Conservation (phyloP, 164 flowering plant genomes). For the Umbilicus rupestris region DNA sequence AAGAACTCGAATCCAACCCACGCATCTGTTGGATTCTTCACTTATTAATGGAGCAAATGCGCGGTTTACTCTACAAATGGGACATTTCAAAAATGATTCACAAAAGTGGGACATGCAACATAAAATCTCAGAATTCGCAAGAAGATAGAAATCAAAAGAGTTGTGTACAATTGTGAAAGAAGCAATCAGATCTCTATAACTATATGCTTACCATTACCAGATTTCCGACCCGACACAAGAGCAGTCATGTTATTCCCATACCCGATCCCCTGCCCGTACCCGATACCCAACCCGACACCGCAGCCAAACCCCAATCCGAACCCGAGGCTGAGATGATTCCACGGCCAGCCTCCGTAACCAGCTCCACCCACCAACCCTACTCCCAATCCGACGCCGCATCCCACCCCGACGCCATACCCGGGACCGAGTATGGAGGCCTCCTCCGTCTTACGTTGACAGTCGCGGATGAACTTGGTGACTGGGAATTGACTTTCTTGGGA, state of each 20-base stretch:
- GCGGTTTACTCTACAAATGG: too few relatives aligned
- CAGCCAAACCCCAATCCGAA: conserved; percentile 5
- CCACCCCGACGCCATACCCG: conserved; percentile 51
- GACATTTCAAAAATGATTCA: too few relatives aligned
- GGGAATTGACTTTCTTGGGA: conserved; percentile 21
- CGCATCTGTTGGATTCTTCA: too few relatives aligned
- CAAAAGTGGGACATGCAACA: too few relatives aligned
- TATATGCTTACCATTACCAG: background rate
- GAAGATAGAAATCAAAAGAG: too few relatives aligned
- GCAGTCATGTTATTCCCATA: conserved; percentile 1
- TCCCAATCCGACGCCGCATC: conserved; percentile 68
- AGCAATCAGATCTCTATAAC: background rate
- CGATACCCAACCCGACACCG: conserved; percentile 9
- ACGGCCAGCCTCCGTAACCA: conserved; percentile 35
- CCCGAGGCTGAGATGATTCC: conserved; percentile 31
- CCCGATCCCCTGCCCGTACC: conserved; percentile 8
- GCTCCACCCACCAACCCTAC: conserved; percentile 51
- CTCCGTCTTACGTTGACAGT: conserved; percentile 15
- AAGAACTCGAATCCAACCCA: too few relatives aligned
- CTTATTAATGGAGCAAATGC: too few relatives aligned
- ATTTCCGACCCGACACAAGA: background rate
- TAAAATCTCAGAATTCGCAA: too few relatives aligned
- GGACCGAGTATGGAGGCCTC: conserved; percentile 28
- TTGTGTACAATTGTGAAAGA: too few relatives aligned
- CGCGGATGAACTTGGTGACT: conserved; percentile 23